Evolutionary conservation across 129 eudicot species (phyloP).

Genomic region (Artemisia tridentata): DNA sequence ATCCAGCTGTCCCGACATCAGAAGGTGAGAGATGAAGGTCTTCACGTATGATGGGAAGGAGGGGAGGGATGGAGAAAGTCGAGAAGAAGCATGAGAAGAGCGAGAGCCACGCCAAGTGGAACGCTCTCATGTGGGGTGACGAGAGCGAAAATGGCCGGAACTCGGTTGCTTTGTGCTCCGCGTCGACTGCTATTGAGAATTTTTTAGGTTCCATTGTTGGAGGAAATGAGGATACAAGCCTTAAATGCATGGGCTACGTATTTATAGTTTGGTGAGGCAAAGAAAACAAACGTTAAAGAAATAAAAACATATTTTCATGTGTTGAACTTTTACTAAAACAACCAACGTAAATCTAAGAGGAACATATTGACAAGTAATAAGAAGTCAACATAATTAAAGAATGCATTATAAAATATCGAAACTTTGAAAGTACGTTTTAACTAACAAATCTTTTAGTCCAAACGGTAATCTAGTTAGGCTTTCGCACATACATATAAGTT

Average conservation of each 20-base stretch:
- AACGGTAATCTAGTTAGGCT: no score
- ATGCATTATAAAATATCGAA: no score
- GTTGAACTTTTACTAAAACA: not conserved
- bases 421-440: no score
- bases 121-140: slow-evolving; percentile 74
- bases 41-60: slow-evolving; percentile 66
- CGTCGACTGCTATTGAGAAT: slow-evolving; percentile 52
- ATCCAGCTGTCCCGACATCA: slow-evolving; percentile 64
- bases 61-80: slow-evolving; percentile 82
- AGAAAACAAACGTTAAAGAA: not conserved
- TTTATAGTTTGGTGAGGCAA: not conserved
- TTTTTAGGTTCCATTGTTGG: slow-evolving; percentile 29
- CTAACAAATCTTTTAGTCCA: no score
- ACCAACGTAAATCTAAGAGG: not conserved
- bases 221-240: slow-evolving; percentile 3
- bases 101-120: slow-evolving; percentile 81
- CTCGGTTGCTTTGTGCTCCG: slow-evolving; percentile 59
- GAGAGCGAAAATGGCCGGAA: slow-evolving; percentile 51
- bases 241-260: slow-evolving; percentile 16
- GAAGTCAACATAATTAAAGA: no score
- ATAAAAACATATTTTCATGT: not conserved
- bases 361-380: no score
- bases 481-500: no score
- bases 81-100: slow-evolving; percentile 69
- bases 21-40: slow-evolving; percentile 60